These are phyloP conservation scores for Penicillium goetzii DNA, from an alignment of 495 filamentous ascomycete genomes.

Conservation along the genomic window DNA sequence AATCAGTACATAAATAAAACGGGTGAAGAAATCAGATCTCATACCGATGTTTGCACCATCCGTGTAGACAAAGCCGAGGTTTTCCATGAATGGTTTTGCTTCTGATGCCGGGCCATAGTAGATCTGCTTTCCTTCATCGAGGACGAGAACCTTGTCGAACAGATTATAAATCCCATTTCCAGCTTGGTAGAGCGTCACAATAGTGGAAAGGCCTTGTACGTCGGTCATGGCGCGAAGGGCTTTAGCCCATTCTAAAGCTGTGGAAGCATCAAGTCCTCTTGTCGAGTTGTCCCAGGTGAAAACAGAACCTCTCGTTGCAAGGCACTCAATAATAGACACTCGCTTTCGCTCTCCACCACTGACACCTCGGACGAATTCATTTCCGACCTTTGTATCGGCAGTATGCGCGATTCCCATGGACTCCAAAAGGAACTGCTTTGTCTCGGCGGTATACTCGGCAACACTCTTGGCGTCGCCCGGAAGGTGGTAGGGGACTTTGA, in stretches of 20 bases:
- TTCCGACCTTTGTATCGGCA: slow-evolving; percentile 77
- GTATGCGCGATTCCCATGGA: slow-evolving; percentile 79
- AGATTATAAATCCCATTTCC: slow-evolving; percentile 64
- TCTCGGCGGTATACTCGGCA: slow-evolving; percentile 51
- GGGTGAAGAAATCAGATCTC: background rate
- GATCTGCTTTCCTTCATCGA: slow-evolving; percentile 65
- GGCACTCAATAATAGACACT: slow-evolving; percentile 67
- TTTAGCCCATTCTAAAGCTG: slow-evolving; percentile 58
- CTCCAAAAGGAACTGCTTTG: slow-evolving; percentile 70
- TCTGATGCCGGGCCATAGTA: slow-evolving; percentile 61
- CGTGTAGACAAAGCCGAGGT: slow-evolving; percentile 64
- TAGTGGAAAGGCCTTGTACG: slow-evolving; percentile 46
- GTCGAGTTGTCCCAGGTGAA: slow-evolving; percentile 66
- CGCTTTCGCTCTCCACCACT: slow-evolving; percentile 81
- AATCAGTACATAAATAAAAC: slow-evolving; percentile 16
- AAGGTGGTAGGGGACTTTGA: slow-evolving; percentile 40
- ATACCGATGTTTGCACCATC: slow-evolving; percentile 46
- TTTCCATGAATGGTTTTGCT: slow-evolving; percentile 67
- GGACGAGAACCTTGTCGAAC: slow-evolving; percentile 69
- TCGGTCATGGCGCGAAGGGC: slow-evolving; percentile 52
- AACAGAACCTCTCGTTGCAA: slow-evolving; percentile 61
- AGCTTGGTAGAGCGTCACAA: slow-evolving; percentile 63
- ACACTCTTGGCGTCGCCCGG: slow-evolving; percentile 42
- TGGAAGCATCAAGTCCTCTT: slow-evolving; percentile 62
- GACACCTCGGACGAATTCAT: slow-evolving; percentile 76